These are phyloP conservation scores for Penicillium sp. DNA, from an alignment of 2,329 filamentous ascomycete genomes.

Conservation along the genomic window DNA sequence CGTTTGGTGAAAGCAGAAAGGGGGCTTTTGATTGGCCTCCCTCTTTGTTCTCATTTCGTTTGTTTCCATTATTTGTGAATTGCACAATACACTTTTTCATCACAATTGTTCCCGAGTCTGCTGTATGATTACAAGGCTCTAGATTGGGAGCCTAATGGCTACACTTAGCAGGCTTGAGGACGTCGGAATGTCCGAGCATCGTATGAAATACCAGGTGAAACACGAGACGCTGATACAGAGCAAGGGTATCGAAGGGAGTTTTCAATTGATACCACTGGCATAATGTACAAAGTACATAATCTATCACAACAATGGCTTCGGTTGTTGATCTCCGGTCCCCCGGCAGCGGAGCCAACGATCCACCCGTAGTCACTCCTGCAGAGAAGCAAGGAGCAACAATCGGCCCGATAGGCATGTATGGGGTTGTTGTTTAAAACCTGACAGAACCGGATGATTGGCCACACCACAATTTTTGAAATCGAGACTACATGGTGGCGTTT, in stretches of 20 bases:
- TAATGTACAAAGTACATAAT: not conserved
- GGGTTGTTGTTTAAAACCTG: not conserved
- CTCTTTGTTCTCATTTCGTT: slow-evolving; percentile 18
- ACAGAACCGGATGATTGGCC: not conserved
- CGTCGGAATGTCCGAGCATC: not conserved
- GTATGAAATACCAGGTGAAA: not conserved
- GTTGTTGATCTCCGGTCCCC: not conserved
- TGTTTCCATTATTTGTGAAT: slow-evolving; percentile 28
- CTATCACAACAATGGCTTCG: not conserved
- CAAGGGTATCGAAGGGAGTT: not conserved
- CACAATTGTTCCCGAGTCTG: not conserved
- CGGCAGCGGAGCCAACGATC: not conserved
- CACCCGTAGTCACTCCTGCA: not conserved
- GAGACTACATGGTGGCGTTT: not conserved
- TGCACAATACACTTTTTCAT: slow-evolving; percentile 24
- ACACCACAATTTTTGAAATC: not conserved
- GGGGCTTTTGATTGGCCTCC: slow-evolving; percentile 2
- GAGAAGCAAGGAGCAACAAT: not conserved
- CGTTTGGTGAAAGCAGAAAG: slow-evolving; percentile 20
- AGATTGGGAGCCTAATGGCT: not conserved
- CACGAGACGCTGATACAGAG: not conserved
- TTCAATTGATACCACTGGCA: not conserved
- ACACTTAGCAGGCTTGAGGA: not conserved
- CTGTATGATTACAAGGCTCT: not conserved
- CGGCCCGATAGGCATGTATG: not conserved